Evolutionary conservation across 106 monocot species (phyloP).

Genomic region (Dendrobium nobile): DNA sequence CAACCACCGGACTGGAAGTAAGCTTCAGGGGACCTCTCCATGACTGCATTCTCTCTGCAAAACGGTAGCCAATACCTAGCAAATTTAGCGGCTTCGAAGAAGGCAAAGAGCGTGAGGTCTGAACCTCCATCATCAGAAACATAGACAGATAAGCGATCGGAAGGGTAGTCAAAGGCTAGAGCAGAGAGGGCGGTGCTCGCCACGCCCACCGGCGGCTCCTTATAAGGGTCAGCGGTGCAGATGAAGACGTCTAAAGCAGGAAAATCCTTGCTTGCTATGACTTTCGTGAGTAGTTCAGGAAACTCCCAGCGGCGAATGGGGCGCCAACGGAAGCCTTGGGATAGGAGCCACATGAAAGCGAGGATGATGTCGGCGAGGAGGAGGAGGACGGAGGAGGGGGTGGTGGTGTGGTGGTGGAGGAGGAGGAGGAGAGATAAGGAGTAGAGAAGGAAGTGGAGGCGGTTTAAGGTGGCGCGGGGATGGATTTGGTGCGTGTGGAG

Average conservation of each 20-base stretch:
- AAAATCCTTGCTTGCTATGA: not conserved
- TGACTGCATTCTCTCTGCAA: conserved; percentile 29
- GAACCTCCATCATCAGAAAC: conserved; percentile 82
- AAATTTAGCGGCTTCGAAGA: conserved; percentile 39
- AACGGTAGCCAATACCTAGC: conserved; percentile 55
- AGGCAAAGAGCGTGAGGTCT: conserved; percentile 48
- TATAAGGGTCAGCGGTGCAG: conserved; percentile 65
- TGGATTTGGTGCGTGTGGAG: conserved; percentile 30
- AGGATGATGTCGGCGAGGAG: conserved; percentile 38
- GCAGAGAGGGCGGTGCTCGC: conserved; percentile 63
- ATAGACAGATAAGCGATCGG: conserved; percentile 47
- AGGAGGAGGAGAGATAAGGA: conserved; percentile 19
- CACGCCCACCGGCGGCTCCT: conserved; percentile 59
- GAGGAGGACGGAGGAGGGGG: not conserved
- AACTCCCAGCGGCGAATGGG: conserved; percentile 41
- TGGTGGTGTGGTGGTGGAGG: conserved; percentile 16
- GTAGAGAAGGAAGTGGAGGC: conserved; percentile 37
- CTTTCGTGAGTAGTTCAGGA: conserved; percentile 28
- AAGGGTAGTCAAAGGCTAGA: conserved; percentile 72
- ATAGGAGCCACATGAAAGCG: not conserved
- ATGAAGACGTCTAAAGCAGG: conserved; percentile 69
- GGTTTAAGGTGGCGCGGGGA: conserved; percentile 38
- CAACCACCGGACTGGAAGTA: conserved; percentile 24
- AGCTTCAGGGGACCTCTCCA: conserved; percentile 41
- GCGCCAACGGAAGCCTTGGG: conserved; percentile 47